A percentile compares a stretch with the other conserved stretches of the same genome.
These are phyloP conservation scores for Rhizodiscina lignyota DNA, from an alignment of 495 filamentous ascomycete species.

Conservation along the genomic window DNA sequence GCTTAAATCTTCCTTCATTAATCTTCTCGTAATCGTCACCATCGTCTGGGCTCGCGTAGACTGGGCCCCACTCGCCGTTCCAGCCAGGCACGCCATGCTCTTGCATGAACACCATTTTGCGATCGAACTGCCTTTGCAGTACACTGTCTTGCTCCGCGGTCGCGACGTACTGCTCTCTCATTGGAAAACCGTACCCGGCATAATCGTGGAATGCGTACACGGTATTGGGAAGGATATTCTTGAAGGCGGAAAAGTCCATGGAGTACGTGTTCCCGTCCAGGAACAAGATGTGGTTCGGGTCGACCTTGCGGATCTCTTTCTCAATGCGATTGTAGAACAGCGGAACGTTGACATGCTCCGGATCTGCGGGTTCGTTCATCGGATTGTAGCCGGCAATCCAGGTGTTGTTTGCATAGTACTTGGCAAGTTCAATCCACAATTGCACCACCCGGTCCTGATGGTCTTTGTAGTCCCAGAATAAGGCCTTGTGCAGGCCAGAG, in stretches of 20 bases:
- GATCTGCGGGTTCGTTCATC: slow-evolving; percentile 48
- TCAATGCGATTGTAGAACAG: slow-evolving; percentile 41
- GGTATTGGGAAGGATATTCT: slow-evolving; percentile 31
- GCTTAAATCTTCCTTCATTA: slow-evolving; percentile 33
- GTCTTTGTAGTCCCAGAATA: slow-evolving; percentile 48
- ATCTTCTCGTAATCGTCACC: no score
- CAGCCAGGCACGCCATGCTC: slow-evolving; percentile 35
- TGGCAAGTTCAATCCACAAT: slow-evolving; percentile 43
- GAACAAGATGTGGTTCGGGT: slow-evolving; percentile 46
- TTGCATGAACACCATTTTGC: slow-evolving; percentile 44
- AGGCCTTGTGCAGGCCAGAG: slow-evolving; percentile 32
- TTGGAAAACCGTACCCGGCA: slow-evolving; percentile 39
- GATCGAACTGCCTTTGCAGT: slow-evolving; percentile 30
- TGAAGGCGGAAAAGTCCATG: slow-evolving; percentile 34
- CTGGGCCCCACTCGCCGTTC: slow-evolving; percentile 54
- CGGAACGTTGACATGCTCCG: slow-evolving; percentile 34
- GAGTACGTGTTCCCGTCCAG: slow-evolving; percentile 51
- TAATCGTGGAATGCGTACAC: slow-evolving; percentile 52
- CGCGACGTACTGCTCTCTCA: slow-evolving; percentile 32
- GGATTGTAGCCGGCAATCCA: slow-evolving; percentile 50
- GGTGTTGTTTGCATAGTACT: slow-evolving; percentile 36
- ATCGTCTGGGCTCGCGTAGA: slow-evolving; percentile 33
- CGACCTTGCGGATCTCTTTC: slow-evolving; percentile 38
- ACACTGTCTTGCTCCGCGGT: slow-evolving; percentile 31
- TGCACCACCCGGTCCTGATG: slow-evolving; percentile 42